Evolutionary conservation across 148 eudicot species (phyloP).

Genomic region (Fagopyrum tataricum): DNA sequence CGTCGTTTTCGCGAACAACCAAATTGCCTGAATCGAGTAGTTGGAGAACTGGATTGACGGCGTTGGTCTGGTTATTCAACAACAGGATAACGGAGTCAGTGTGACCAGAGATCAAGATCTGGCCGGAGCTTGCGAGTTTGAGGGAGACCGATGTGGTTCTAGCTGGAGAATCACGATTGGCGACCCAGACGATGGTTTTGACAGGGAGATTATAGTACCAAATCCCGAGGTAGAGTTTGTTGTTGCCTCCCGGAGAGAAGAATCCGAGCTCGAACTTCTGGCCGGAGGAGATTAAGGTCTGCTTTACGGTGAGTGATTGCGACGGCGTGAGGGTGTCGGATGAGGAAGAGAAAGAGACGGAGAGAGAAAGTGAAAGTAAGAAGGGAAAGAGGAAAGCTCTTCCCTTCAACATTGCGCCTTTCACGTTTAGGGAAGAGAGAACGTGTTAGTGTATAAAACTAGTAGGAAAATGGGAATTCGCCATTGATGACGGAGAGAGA

Average conservation of each 20-base stretch:
- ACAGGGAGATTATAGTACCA: conserved; percentile 32
- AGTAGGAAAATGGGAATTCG: conserved; percentile 1
- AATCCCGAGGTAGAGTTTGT: conserved; percentile 16
- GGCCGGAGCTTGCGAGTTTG: conserved; percentile 13
- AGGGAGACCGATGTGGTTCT: conserved; percentile 12
- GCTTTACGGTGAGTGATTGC: conserved; percentile 19
- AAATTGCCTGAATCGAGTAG: conserved; percentile 36
- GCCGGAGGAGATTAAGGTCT: conserved; percentile 25
- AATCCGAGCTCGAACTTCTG: conserved; percentile 35
- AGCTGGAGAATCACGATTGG: conserved; percentile 31
- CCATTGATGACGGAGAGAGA: conserved; percentile 9
- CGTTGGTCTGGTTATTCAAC: conserved; percentile 12
- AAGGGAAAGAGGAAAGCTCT: background rate
- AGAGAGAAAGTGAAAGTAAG: background rate
- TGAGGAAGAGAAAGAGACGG: conserved; percentile 21
- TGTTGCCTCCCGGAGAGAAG: conserved; percentile 7
- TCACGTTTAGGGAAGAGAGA: background rate
- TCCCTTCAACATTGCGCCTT: background rate
- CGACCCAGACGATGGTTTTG: conserved; percentile 30
- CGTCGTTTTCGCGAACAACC: conserved; percentile 26
- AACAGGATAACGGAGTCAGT: conserved; percentile 16
- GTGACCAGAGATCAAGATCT: conserved; percentile 12
- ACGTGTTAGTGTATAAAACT: background rate
- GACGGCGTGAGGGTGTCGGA: conserved; percentile 26
- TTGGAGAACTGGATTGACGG: conserved; percentile 21